Percentiles rank a stretch among this genome's conserved stretches.
Evolutionary conservation across 2,329 filamentous ascomycete species (phyloP).

Genomic region (Fusarium fujikuroi): DNA sequence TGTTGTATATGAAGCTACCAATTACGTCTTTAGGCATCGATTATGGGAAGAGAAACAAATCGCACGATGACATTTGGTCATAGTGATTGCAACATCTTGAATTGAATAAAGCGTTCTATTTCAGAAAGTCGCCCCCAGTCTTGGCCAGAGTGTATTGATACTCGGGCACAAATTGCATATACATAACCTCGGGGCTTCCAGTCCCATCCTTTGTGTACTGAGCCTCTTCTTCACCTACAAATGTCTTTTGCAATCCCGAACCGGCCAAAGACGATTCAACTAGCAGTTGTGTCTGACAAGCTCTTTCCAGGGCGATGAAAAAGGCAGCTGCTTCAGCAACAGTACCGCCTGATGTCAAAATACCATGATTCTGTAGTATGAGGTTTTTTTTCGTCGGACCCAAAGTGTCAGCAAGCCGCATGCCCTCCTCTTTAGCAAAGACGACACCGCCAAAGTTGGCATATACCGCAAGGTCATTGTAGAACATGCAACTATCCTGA

Average conservation of each 20-base stretch:
- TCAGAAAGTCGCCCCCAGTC: background rate
- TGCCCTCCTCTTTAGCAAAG: background rate
- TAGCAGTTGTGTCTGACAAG: background rate
- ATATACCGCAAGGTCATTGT: background rate
- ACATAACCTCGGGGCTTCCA: background rate
- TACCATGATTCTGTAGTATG: background rate
- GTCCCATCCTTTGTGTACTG: background rate
- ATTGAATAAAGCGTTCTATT: background rate
- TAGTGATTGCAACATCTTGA: too few relatives aligned
- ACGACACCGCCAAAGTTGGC: background rate
- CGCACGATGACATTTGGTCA: too few relatives aligned
- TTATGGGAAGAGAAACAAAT: too few relatives aligned
- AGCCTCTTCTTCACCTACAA: background rate
- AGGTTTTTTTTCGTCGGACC: background rate
- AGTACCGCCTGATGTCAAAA: background rate
- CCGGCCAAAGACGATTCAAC: background rate
- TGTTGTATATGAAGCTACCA: rapidly evolving
- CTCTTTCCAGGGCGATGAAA: background rate
- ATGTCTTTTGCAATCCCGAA: background rate
- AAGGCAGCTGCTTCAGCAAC: background rate
- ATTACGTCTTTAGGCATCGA: rapidly evolving
- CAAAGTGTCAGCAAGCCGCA: background rate
- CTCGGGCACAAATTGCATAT: background rate
- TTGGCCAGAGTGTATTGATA: background rate
- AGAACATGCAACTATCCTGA: background rate